Conservation (phyloP, 371 early-diverging fungal genomes). For the Furculomyces boomerangus region DNA sequence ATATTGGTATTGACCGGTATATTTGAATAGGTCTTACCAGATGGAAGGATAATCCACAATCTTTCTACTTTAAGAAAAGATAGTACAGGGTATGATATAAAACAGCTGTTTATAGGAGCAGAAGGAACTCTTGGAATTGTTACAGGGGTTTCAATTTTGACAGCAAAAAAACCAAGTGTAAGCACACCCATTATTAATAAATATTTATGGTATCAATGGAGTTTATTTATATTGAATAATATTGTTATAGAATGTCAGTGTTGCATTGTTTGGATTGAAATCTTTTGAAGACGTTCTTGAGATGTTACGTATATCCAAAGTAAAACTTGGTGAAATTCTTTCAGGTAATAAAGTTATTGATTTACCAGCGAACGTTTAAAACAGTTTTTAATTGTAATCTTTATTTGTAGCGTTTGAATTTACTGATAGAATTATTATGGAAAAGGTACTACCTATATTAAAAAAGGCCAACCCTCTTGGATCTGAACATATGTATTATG, state of each 20-base stretch:
- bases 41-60: constrained; percentile 74
- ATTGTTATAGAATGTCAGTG: constrained; percentile 22
- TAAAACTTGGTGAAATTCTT: constrained; percentile 76
- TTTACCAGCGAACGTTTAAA: background rate
- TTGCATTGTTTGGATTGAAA: constrained; percentile 61
- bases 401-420: constrained; percentile 69
- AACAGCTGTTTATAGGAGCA: constrained; percentile 87
- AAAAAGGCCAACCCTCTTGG: constrained; percentile 35
- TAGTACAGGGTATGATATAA: constrained; percentile 85
- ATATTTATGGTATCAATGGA: background rate
- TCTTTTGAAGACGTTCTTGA: constrained; percentile 59
- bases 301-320: constrained; percentile 55
- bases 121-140: constrained; percentile 91
- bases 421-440: constrained; percentile 51
- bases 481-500: constrained; percentile 60
- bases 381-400: background rate
- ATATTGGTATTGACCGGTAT: background rate
- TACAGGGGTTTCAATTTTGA: constrained; percentile 67
- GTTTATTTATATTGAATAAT: background rate
- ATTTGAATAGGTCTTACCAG: constrained; percentile 41
- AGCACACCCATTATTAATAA: constrained; percentile 22
- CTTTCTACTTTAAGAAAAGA: constrained; percentile 61
- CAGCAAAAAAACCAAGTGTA: constrained; percentile 38
- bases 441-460: constrained; percentile 13
- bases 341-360: constrained; percentile 21